Evolutionary conservation across 495 filamentous ascomycete genomes (phyloP).

Genomic region (Jackrogersella multiformis): DNA sequence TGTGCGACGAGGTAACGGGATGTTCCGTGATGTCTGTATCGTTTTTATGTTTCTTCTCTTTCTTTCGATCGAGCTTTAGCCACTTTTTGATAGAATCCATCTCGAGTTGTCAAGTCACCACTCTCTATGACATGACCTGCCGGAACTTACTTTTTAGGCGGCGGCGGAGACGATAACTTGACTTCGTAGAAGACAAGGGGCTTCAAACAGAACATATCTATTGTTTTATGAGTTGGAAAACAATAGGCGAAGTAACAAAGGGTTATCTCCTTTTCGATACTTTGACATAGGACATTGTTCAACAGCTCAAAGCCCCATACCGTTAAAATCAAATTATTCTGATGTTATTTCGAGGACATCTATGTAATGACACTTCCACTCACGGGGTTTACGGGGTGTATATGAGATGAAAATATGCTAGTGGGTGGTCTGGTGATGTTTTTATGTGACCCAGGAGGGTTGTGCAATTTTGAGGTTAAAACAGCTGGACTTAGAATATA

Average conservation of each 20-base stretch:
- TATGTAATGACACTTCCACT: too few species aligned
- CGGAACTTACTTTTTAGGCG: neutral
- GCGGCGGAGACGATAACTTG: neutral
- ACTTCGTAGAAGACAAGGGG: neutral
- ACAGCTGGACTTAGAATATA: too few species aligned
- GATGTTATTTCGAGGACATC: too few species aligned
- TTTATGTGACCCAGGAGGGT: too few species aligned
- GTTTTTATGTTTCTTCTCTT: neutral
- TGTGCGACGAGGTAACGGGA: neutral
- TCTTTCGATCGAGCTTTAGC: neutral
- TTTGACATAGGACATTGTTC: neutral
- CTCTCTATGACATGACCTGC: neutral
- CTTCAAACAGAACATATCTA: neutral
- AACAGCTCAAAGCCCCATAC: too few species aligned
- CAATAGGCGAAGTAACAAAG: neutral
- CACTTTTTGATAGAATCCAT: conserved; percentile 24
- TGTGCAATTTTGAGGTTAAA: too few species aligned
- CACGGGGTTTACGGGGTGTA: too few species aligned
- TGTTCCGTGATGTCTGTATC: neutral
- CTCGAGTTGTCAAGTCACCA: neutral
- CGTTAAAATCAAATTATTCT: too few species aligned
- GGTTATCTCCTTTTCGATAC: neutral
- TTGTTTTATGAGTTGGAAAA: neutral
- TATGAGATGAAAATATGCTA: too few species aligned
- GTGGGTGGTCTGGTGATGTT: too few species aligned